phyloP scores from a whole-genome alignment of 768 basidiomycete genomes.

The Tricholoma terreum region DNA sequence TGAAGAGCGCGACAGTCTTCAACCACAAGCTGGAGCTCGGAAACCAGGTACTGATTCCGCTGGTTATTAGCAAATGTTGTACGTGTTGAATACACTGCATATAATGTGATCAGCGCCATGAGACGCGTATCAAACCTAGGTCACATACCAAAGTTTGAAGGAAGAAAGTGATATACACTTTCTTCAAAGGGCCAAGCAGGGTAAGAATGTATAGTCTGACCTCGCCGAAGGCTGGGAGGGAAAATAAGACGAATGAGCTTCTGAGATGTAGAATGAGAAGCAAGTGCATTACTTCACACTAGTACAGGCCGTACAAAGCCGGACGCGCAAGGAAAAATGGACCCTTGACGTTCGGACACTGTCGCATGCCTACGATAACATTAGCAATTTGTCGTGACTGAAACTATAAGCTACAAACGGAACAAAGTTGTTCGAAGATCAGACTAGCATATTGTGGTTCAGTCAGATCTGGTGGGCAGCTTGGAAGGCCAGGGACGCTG shows the following conservation, averaged over 20 bases:
- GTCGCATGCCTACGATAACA: conserved; percentile 1
- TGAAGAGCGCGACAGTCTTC: neutral
- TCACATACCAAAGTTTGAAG: neutral
- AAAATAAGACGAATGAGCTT: neutral
- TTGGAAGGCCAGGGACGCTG: conserved; percentile 14
- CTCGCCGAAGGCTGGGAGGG: neutral
- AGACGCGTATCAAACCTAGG: neutral
- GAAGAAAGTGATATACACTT: neutral
- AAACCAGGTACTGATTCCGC: neutral
- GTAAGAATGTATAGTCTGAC: neutral
- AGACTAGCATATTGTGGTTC: conserved; percentile 25
- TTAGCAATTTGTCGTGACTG: neutral
- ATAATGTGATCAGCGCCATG: neutral
- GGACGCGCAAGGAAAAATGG: conserved; percentile 1
- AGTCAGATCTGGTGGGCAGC: conserved; percentile 22
- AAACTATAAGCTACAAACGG: conserved; percentile 2
- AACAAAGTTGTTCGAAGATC: conserved; percentile 15
- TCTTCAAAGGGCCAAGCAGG: neutral
- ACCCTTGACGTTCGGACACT: conserved; percentile 4
- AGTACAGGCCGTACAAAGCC: conserved; percentile 1
- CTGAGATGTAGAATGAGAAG: too few relatives aligned
- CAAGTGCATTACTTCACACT: neutral
- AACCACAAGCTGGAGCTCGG: neutral
- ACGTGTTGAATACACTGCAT: too few relatives aligned
- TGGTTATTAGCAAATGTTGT: neutral